Evolutionary conservation across 2,329 filamentous ascomycete genomes (phyloP), one percentile per base, ranked within the genome.

Genomic region (Penicillium sp.): DNA sequence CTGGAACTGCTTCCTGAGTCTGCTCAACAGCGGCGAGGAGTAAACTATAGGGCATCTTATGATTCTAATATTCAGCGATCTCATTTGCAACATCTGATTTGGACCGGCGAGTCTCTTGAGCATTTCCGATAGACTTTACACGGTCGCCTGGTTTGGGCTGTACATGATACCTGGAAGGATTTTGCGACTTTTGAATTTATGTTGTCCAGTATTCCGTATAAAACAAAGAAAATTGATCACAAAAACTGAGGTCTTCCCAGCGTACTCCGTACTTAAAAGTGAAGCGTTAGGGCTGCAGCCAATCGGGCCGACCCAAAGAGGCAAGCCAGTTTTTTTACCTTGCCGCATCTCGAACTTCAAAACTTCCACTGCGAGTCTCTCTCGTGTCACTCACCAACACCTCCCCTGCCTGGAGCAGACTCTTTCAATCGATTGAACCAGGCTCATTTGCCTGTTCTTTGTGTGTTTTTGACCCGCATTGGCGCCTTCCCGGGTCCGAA

Each of bases 1-100:
- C 39, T 77, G 74, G 74, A 77, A 77, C 57, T 78, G 75, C 60
- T 71, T 76, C 54, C 61, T 78, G 39, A 76, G 73, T 55, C 68
- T 71, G 56, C 67, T 77, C 51, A 77, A 75, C 60, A 75, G 69
- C 42, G 55, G 52, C 41, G 64, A 66, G 41, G 50, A 56, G 44
- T 62, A 48, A 53, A n/a, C 9, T 9, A 22, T 5, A 22, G 18
- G 9, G 9, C 18, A 22, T 5, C 18, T 22, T 5, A 22, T 9
- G 18, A 22, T 22, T n/a, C 5, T 22, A 22, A 5, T 9, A 5
- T 9, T 22, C 5, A 22, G 18, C 9, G 9, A 22, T 22, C 5
- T 22, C 9, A 22, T 22, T 22, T 5, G 18, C 18, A n/a, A n/a
- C n/a, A n/a, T n/a, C n/a, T n/a, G n/a, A n/a, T n/a, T n/a, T n/a